Conservation (phyloP, 2,329 filamentous ascomycete genomes). For the Ophioceras dolichostomum region DNA sequence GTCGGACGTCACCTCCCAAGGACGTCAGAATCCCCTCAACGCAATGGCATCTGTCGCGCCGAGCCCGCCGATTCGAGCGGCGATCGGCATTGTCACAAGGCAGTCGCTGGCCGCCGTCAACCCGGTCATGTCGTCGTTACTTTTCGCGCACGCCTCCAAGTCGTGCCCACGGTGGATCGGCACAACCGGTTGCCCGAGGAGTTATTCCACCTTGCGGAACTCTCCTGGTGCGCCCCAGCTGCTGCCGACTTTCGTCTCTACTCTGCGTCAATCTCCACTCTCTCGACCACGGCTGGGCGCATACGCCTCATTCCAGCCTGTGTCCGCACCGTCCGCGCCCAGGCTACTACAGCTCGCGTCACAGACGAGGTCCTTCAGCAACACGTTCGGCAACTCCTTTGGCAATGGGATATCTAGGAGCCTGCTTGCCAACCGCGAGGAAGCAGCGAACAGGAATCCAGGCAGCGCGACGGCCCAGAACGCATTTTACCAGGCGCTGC, state of each 20-base stretch:
- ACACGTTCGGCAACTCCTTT: conserved; percentile 8
- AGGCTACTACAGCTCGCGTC: too few species aligned
- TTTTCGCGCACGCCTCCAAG: not conserved
- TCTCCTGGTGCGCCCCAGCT: not conserved
- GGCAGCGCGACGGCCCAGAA: conserved; percentile 79
- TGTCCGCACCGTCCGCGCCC: not conserved
- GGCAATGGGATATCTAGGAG: conserved; percentile 40
- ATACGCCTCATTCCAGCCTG: not conserved
- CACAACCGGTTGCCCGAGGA: not conserved
- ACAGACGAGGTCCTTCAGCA: too few species aligned
- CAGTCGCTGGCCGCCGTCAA: not conserved
- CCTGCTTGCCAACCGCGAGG: conserved; percentile 74
- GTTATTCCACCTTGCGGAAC: not conserved
- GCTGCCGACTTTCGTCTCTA: not conserved
- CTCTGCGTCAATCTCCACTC: not conserved
- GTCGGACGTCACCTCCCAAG: too few species aligned
- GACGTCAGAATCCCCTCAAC: too few species aligned
- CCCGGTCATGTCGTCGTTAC: not conserved
- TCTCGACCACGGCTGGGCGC: not conserved
- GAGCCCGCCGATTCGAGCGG: too few species aligned
- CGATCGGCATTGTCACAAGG: too few species aligned
- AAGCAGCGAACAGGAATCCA: conserved; percentile 87
- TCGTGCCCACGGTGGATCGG: not conserved
- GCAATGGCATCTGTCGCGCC: too few species aligned
- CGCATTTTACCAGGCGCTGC: conserved; percentile 82